Conservation (phyloP, 768 basidiomycete species). For the Lyophyllum shimeji region DNA sequence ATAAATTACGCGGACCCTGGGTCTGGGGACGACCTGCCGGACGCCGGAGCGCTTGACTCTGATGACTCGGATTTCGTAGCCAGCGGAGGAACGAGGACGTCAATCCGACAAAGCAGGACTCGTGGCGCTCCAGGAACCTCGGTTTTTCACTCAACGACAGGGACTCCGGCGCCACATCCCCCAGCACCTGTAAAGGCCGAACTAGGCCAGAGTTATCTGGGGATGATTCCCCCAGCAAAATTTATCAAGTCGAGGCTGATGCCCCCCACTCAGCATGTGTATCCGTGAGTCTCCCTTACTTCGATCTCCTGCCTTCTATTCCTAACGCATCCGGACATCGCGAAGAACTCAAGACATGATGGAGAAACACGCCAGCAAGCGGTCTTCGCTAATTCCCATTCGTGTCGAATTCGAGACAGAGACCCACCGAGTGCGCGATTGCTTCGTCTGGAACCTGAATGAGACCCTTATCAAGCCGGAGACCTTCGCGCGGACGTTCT, state of each 20-base stretch:
- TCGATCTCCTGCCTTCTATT: not conserved
- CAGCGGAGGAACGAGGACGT: slow-evolving; percentile 59
- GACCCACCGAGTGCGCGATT: slow-evolving; percentile 88
- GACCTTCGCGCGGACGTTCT: slow-evolving; percentile 83
- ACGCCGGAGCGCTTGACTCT: slow-evolving; percentile 78
- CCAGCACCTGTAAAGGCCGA: slow-evolving; percentile 53
- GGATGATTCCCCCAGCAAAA: slow-evolving; percentile 77
- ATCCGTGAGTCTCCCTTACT: slow-evolving; percentile 57
- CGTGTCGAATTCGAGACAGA: slow-evolving; percentile 95
- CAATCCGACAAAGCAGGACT: slow-evolving; percentile 44
- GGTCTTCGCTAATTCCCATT: slow-evolving; percentile 75
- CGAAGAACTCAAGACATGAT: slow-evolving; percentile 63
- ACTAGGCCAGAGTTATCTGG: slow-evolving; percentile 87
- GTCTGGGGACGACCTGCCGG: slow-evolving; percentile 78
- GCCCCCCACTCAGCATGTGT: slow-evolving; percentile 63
- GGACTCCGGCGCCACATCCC: slow-evolving; percentile 38
- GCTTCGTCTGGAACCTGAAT: slow-evolving; percentile 94
- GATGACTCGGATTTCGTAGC: slow-evolving; percentile 84
- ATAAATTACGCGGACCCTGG: slow-evolving; percentile 89
- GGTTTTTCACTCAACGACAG: slow-evolving; percentile 55
- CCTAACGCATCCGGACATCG: not conserved
- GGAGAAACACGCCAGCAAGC: slow-evolving; percentile 56
- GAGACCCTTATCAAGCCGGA: slow-evolving; percentile 86
- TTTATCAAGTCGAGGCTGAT: slow-evolving; percentile 67
- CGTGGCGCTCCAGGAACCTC: slow-evolving; percentile 43